Evolutionary conservation across 805 yeast species (phyloP).

Genomic region (Candida caryicola): DNA sequence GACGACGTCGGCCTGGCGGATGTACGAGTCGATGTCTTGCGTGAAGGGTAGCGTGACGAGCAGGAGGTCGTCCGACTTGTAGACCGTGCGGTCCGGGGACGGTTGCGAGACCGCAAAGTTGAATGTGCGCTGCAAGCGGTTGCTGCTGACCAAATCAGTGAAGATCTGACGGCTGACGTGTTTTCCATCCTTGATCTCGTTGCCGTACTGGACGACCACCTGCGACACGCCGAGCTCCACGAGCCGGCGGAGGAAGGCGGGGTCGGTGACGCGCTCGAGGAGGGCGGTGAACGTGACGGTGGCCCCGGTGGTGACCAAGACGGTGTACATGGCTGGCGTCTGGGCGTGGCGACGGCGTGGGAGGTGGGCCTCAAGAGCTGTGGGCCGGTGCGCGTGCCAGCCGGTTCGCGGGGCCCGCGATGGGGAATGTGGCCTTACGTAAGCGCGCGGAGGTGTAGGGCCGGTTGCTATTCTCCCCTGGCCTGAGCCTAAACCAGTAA

Average conservation of each 20-base stretch:
- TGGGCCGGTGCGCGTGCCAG: no score
- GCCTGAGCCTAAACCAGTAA: no score
- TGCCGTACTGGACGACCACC: constrained; percentile 58
- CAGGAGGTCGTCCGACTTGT: not conserved
- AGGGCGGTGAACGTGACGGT: constrained; percentile 75
- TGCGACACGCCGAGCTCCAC: constrained; percentile 30
- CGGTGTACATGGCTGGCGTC: constrained; percentile 10
- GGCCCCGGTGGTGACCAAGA: constrained; percentile 83
- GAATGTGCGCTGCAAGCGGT: constrained; percentile 10
- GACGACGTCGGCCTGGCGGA: constrained; percentile 53
- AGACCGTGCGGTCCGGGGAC: not conserved
- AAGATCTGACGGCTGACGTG: constrained; percentile 25
- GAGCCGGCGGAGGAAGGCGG: constrained; percentile 35
- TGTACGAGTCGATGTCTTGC: constrained; percentile 28
- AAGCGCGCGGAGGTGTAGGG: no score
- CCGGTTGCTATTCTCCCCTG: no score
- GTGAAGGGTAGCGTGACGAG: constrained; percentile 28
- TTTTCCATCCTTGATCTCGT: constrained; percentile 10
- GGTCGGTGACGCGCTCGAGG: constrained; percentile 41
- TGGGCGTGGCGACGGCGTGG: no score
- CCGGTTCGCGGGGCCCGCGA: no score
- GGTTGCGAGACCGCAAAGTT: constrained; percentile 5
- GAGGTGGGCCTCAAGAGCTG: no score
- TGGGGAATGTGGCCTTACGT: no score
- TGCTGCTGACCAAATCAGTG: constrained; percentile 14